Evolutionary conservation across 2,329 filamentous ascomycete genomes (phyloP), one percentile per base, ranked within the genome.

Genomic region (Trichoderma sp.): DNA sequence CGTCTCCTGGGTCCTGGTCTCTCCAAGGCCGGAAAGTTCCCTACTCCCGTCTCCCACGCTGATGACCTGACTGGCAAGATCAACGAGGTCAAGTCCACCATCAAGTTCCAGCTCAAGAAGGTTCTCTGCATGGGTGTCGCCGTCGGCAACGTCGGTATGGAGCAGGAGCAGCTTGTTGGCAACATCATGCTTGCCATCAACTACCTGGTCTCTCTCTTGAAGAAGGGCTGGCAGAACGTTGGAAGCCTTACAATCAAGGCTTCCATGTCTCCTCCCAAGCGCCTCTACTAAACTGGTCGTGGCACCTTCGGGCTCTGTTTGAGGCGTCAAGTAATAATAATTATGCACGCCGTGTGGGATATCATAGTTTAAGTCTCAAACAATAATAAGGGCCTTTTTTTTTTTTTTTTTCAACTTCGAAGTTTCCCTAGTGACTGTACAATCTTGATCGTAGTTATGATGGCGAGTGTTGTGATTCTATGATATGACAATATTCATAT

Each of bases 101-200:
- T 99, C 92, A 99, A 99, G 92, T 99, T 99, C 93, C 95, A 99
- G 91, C 90, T 99, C 83, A 99, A 99, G 94, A 99, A 99, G 93
- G 96, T 99, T 85, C 91, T 99, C 80, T 99, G 96, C 91, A 95
- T 99, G 91, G 96, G 95, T 92, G 95, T 98, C 84, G 96, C 96
- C 80, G 93, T 99, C 82, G 96, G 96, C 84, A 97, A 99, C 87
- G 96, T 99, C 81, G 94, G 92, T 81, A 99, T 99, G 96, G 92
- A 90, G 77, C 88, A 94, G 88, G 96, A 99, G 83, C 93, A 98
- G 89, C 88, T 99, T 79, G 92, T 99, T 79, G 93, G 90, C 83
- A 99, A 99, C 92, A 95, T 98, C 87, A 99, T 99, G 96, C 88
- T 99, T 88, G 90, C 95, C 86, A 98, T 99, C 92, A 99, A 99